Conservation (phyloP, 202 grass and related monocot genomes). For the Hordeum pubiflorum region DNA sequence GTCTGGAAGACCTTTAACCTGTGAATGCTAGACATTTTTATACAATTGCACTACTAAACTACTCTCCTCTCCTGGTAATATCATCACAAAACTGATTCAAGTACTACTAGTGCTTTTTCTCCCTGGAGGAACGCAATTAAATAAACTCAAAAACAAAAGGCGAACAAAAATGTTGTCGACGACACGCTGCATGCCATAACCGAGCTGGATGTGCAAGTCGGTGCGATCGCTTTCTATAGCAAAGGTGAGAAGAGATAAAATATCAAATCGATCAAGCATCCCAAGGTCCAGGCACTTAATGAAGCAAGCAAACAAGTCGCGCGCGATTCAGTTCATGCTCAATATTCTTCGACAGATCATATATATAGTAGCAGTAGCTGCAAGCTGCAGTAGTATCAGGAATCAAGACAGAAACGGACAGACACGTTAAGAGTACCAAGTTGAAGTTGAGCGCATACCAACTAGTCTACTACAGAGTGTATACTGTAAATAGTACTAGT, state of each 20-base stretch:
- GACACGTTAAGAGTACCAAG: not conserved
- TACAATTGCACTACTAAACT: too few species aligned
- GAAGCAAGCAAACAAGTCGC: not conserved
- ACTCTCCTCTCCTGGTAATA: too few species aligned
- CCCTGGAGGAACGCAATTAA: not conserved
- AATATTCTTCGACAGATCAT: not conserved
- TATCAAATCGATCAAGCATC: not conserved
- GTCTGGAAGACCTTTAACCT: too few species aligned
- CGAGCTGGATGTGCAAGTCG: not conserved
- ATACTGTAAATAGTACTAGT: not conserved
- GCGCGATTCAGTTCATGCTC: not conserved
- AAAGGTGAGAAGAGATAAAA: not conserved
- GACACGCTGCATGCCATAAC: not conserved
- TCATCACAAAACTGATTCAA: too few species aligned
- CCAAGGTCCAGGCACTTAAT: not conserved
- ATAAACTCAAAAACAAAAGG: not conserved
- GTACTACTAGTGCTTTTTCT: not conserved
- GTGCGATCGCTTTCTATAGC: not conserved
- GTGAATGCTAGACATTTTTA: too few species aligned
- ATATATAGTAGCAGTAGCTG: too few species aligned
- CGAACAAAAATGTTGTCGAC: not conserved
- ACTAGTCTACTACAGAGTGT: not conserved
- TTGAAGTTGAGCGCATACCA: not conserved
- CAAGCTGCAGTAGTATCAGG: not conserved
- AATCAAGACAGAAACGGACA: not conserved